phyloP scores from a whole-genome alignment of 148 eudicot genomes.

The Spergularia marina region DNA sequence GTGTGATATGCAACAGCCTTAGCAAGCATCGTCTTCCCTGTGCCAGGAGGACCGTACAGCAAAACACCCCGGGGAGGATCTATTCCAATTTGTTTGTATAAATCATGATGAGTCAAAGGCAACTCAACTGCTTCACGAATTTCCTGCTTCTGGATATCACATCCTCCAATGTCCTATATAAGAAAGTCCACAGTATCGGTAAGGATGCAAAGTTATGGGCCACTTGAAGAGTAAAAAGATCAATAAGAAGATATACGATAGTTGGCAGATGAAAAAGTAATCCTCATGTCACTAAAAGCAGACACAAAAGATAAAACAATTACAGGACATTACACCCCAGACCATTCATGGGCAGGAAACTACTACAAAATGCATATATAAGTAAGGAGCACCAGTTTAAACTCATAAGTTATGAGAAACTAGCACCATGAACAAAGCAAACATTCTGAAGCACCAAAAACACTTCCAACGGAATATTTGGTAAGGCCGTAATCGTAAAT shows the following conservation, averaged over 20 bases:
- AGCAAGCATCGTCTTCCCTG: conserved; percentile 94
- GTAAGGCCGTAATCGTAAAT: too few relatives aligned
- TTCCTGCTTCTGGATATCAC: conserved; percentile 95
- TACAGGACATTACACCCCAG: background rate
- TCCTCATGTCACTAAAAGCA: background rate
- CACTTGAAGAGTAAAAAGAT: background rate
- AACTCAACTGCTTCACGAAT: conserved; percentile 96
- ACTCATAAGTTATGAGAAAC: too few relatives aligned
- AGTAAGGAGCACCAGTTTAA: background rate
- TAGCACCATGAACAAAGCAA: too few relatives aligned
- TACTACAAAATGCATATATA: background rate
- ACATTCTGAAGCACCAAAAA: too few relatives aligned
- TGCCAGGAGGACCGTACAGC: conserved; percentile 94
- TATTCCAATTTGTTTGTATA: conserved; percentile 89
- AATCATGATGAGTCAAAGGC: conserved; percentile 86
- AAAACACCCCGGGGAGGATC: conserved; percentile 94
- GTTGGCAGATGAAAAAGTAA: background rate
- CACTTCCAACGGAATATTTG: too few relatives aligned
- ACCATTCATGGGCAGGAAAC: background rate
- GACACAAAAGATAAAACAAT: background rate
- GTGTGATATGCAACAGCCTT: conserved; percentile 95
- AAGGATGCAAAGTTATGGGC: background rate
- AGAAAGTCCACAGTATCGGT: conserved; percentile 4
- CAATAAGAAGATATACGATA: background rate
- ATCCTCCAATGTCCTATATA: conserved; percentile 89